These are phyloP conservation scores for Bidens hawaiensis DNA, from an alignment of 140 eudicot genomes.

Conservation along the genomic window DNA sequence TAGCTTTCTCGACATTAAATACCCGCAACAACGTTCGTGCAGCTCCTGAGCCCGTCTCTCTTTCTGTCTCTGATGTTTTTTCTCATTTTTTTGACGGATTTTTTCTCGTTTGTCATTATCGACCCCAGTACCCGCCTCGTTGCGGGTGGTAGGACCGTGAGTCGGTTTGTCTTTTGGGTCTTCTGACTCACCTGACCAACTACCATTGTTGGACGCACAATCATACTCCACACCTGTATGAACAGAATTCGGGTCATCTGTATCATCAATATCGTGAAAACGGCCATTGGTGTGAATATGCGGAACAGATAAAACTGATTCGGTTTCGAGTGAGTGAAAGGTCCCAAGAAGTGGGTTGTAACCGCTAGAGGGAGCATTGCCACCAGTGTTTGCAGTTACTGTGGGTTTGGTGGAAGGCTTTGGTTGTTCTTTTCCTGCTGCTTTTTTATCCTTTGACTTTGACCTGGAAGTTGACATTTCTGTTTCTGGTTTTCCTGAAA, in stretches of 20 bases:
- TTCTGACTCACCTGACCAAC: conserved; percentile 58
- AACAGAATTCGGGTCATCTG: conserved; percentile 41
- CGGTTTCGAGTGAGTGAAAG: conserved; percentile 43
- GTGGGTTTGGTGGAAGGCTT: conserved; percentile 33
- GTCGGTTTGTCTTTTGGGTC: conserved; percentile 43
- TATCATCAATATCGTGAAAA: conserved; percentile 42
- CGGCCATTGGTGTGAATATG: conserved; percentile 33
- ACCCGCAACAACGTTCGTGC: conserved; percentile 51
- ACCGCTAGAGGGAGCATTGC: conserved; percentile 36
- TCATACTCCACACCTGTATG: conserved; percentile 41
- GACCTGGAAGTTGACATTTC: conserved; percentile 42
- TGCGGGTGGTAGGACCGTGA: conserved; percentile 24
- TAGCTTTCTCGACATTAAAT: conserved; percentile 49
- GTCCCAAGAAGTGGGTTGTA: conserved; percentile 55
- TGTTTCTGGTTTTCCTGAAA: conserved; percentile 19
- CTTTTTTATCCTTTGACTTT: conserved; percentile 50
- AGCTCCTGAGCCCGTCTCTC: conserved; percentile 59
- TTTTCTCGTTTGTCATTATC: conserved; percentile 57
- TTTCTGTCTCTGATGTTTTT: conserved; percentile 56
- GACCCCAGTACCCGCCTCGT: conserved; percentile 33
- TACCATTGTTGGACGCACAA: conserved; percentile 46
- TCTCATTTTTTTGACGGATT: conserved; percentile 58
- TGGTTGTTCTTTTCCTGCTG: conserved; percentile 35
- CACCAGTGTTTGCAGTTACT: conserved; percentile 13
- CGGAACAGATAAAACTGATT: conserved; percentile 16